A percentile compares a stretch with the other conserved stretches of the same genome.
Evolutionary conservation across 306 rosid genomes (phyloP).

Genomic region (Inga laurina): DNA sequence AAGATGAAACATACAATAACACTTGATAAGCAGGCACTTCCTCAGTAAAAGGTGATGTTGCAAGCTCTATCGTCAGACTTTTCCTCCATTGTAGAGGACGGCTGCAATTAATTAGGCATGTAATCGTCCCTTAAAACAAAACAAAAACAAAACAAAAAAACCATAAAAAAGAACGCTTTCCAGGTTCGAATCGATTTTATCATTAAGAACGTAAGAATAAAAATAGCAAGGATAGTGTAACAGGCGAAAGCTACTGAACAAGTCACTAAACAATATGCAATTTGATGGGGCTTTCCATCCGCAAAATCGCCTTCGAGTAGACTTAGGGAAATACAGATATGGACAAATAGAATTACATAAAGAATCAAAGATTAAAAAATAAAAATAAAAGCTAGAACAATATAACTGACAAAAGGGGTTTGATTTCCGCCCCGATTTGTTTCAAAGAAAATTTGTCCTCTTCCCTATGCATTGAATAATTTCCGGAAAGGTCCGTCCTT

Average conservation of each 20-base stretch:
- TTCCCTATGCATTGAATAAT: constrained; percentile 71
- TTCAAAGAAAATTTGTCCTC: constrained; percentile 3
- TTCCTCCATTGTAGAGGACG: too few relatives aligned
- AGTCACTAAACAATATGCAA: not conserved
- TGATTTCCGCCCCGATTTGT: not conserved
- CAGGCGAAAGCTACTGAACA: not conserved
- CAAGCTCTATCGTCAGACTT: too few relatives aligned
- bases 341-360: constrained; percentile 28
- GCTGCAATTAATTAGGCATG: too few relatives aligned
- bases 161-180: too few relatives aligned
- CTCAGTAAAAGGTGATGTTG: too few relatives aligned
- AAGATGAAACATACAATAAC: too few relatives aligned
- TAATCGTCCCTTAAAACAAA: too few relatives aligned
- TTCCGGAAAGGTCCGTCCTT: constrained; percentile 96
- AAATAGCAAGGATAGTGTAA: not conserved
- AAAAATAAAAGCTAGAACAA: not conserved
- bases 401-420: not conserved
- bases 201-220: not conserved
- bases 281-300: not conserved
- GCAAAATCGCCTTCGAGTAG: not conserved
- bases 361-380: constrained; percentile 20
- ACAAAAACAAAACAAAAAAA: too few relatives aligned
- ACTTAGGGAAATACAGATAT: constrained; percentile 13
- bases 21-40: too few relatives aligned
- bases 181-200: too few relatives aligned